These are phyloP conservation scores for Alternaria triticina DNA, from an alignment of 2,329 filamentous ascomycete genomes.

Conservation along the genomic window DNA sequence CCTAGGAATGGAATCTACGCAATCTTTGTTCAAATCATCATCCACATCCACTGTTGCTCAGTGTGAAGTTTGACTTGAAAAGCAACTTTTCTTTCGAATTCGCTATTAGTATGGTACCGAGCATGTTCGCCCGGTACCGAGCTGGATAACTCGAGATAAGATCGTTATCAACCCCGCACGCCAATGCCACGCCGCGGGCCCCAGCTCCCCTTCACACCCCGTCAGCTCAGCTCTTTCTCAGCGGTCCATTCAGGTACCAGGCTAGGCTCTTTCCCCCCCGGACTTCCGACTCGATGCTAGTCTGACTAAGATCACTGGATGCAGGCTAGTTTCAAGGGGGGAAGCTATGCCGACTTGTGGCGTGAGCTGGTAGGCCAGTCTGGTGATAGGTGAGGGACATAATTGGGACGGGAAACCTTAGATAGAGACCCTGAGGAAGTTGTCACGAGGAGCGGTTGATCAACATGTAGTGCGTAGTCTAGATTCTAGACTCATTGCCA, in stretches of 20 bases:
- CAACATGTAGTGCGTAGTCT: too few species aligned
- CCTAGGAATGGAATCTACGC: slow-evolving; percentile 40
- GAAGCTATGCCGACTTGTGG: background rate
- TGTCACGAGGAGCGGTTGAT: background rate
- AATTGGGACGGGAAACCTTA: background rate
- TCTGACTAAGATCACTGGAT: background rate
- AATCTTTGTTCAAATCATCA: slow-evolving; percentile 13
- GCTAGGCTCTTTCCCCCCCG: background rate
- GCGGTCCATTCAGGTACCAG: background rate
- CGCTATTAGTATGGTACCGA: background rate
- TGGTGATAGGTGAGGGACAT: background rate
- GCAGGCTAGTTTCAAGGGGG: background rate
- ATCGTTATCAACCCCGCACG: background rate
- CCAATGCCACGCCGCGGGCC: background rate
- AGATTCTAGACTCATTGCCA: background rate
- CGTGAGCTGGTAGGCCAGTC: background rate
- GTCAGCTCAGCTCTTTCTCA: background rate
- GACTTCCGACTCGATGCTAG: background rate
- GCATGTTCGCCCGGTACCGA: background rate
- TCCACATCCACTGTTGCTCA: slow-evolving; percentile 5
- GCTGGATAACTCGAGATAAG: background rate
- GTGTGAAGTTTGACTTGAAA: background rate
- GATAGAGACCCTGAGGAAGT: background rate
- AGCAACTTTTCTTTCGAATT: background rate
- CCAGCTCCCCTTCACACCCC: background rate